phyloP scores from a whole-genome alignment of 805 yeast genomes.

The Saccharomycopsis javanensis region DNA sequence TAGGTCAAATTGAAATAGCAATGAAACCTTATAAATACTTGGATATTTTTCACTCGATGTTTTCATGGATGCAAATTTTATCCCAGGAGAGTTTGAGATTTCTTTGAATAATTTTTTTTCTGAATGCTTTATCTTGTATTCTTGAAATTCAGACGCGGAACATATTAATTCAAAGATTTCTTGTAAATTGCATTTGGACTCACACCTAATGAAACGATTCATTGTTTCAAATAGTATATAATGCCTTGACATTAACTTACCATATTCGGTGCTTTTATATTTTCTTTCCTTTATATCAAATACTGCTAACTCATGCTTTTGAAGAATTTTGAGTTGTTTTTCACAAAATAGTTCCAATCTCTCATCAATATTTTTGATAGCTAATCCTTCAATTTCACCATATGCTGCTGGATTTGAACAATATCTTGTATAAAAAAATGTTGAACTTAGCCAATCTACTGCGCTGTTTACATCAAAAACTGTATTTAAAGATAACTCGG shows the following conservation, averaged over 20 bases:
- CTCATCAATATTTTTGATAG: slow-evolving; percentile 23
- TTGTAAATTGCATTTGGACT: slow-evolving; percentile 15
- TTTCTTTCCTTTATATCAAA: slow-evolving; percentile 6
- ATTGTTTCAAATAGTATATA: slow-evolving; percentile 38
- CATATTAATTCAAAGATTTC: slow-evolving; percentile 27
- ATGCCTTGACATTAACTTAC: slow-evolving; percentile 40
- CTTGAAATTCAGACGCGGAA: slow-evolving; percentile 33
- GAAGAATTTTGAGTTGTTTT: slow-evolving; percentile 27
- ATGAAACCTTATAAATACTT: slow-evolving; percentile 30
- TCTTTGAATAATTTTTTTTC: slow-evolving; percentile 38
- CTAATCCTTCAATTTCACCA: slow-evolving; percentile 21
- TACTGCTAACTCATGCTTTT: slow-evolving; percentile 26
- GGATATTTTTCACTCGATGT: slow-evolving; percentile 24
- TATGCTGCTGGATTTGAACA: slow-evolving; percentile 33
- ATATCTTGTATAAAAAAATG: slow-evolving; percentile 41
- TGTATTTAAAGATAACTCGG: slow-evolving; percentile 36
- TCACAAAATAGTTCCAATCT: slow-evolving; percentile 30
- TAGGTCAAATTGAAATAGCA: slow-evolving; percentile 40
- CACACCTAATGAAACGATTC: slow-evolving; percentile 26
- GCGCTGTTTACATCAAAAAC: slow-evolving; percentile 31
- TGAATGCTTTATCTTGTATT: slow-evolving; percentile 31
- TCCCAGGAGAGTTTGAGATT: slow-evolving; percentile 32
- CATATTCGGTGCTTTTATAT: slow-evolving; percentile 32
- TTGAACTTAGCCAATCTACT: slow-evolving; percentile 37
- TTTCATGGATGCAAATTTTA: slow-evolving; percentile 29